These are phyloP conservation scores for Carex cristatella DNA, from an alignment of 176 grass and related monocot genomes.

Conservation along the genomic window DNA sequence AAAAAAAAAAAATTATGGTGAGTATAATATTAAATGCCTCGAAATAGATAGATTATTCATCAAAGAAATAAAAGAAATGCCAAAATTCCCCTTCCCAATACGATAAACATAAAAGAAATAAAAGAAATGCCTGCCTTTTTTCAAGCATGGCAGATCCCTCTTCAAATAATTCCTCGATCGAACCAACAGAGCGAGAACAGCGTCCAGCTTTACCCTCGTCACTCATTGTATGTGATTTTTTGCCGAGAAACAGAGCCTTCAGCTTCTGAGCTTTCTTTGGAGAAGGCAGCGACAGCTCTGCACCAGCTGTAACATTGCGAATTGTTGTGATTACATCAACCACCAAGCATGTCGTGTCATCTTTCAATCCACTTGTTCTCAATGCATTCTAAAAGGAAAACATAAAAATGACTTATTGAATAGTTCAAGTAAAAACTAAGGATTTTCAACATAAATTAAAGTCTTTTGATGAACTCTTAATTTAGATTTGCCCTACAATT, in stretches of 20 bases:
- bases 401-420: neutral
- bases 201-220: constrained; percentile 48
- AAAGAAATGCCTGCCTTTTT: constrained; percentile 50
- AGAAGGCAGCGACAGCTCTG: constrained; percentile 42
- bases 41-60: neutral
- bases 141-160: constrained; percentile 91
- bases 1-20: neutral
- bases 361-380: constrained; percentile 89
- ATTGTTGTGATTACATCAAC: constrained; percentile 84
- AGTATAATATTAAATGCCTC: neutral
- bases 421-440: neutral
- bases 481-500: neutral
- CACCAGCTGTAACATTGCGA: constrained; percentile 27
- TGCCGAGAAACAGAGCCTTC: constrained; percentile 64
- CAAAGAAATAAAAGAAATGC: neutral
- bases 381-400: constrained; percentile 69
- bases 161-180: constrained; percentile 92
- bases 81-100: neutral
- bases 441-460: neutral
- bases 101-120: neutral
- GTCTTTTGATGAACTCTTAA: neutral
- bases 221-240: constrained; percentile 35
- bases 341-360: constrained; percentile 94
- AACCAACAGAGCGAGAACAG: constrained; percentile 47
- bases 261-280: constrained; percentile 72